Percentiles rank a stretch among this genome's conserved stretches.
Evolutionary conservation across 2,329 filamentous ascomycete genomes (phyloP).

Genomic region (Trichoderma semiorbis): DNA sequence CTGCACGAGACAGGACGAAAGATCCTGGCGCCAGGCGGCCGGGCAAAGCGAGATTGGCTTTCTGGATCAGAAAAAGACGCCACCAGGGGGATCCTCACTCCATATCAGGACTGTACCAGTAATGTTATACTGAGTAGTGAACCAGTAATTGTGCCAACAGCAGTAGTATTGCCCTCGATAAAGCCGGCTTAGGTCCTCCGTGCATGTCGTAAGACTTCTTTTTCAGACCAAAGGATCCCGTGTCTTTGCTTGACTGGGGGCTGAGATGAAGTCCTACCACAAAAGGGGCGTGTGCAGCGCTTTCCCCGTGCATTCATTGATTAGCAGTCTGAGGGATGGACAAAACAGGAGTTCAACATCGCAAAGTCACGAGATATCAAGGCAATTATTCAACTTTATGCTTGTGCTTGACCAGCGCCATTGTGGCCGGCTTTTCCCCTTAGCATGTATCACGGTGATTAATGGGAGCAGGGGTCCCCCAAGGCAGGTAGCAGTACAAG

Average conservation of each 20-base stretch:
- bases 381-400: background rate
- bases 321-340: background rate
- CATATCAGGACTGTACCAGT: background rate
- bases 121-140: background rate
- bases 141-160: background rate
- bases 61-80: background rate
- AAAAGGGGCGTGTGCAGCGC: background rate
- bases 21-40: background rate
- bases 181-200: background rate
- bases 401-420: background rate
- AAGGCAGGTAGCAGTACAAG: background rate
- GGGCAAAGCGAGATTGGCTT: slow-evolving; percentile 10
- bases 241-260: background rate
- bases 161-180: background rate
- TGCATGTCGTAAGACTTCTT: background rate
- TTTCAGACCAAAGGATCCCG: background rate
- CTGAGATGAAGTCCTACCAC: slow-evolving; percentile 1
- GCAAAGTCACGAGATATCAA: background rate
- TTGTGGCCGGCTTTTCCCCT: background rate
- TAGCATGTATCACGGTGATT: slow-evolving; percentile 7
- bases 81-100: background rate
- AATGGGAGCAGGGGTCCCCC: background rate
- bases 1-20: background rate
- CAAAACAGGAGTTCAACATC: background rate
- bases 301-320: background rate